Percentiles rank a stretch among this genome's conserved stretches.
These are phyloP conservation scores for Gamsiella multidivaricata DNA, from an alignment of 192 early-diverging fungal genomes.

Conservation along the genomic window DNA sequence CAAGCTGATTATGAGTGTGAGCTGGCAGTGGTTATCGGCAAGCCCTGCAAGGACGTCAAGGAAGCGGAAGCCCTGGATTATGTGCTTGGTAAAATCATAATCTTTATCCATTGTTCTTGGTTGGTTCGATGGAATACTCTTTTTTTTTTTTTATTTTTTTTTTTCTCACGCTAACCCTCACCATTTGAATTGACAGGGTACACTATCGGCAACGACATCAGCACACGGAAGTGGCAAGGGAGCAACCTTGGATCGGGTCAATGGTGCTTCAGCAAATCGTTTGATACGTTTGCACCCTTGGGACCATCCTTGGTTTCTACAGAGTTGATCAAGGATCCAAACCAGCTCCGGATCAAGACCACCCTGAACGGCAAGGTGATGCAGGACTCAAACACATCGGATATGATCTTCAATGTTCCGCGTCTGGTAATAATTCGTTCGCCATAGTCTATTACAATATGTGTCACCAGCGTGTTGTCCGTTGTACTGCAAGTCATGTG, in stretches of 20 bases:
- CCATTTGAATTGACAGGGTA: conserved; percentile 62
- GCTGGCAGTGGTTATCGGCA: conserved; percentile 70
- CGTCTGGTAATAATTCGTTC: conserved; percentile 57
- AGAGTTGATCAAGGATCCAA: conserved; percentile 59
- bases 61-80: conserved; percentile 60
- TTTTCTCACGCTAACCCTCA: no score
- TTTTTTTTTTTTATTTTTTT: neutral
- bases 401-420: conserved; percentile 70
- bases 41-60: conserved; percentile 62
- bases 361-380: conserved; percentile 58
- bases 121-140: neutral
- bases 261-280: conserved; percentile 72
- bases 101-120: neutral
- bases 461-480: no score
- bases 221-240: conserved; percentile 69
- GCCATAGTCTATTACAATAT: no score
- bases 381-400: conserved; percentile 63
- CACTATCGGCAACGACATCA: conserved; percentile 70
- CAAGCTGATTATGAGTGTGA: conserved; percentile 73
- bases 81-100: conserved; percentile 53
- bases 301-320: conserved; percentile 68
- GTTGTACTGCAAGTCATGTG: no score
- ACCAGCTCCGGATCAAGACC: conserved; percentile 58
- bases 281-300: conserved; percentile 70
- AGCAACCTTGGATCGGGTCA: conserved; percentile 56